Conservation (phyloP, 2,329 filamentous ascomycete species). For the Aspergillus spinulosporus region DNA sequence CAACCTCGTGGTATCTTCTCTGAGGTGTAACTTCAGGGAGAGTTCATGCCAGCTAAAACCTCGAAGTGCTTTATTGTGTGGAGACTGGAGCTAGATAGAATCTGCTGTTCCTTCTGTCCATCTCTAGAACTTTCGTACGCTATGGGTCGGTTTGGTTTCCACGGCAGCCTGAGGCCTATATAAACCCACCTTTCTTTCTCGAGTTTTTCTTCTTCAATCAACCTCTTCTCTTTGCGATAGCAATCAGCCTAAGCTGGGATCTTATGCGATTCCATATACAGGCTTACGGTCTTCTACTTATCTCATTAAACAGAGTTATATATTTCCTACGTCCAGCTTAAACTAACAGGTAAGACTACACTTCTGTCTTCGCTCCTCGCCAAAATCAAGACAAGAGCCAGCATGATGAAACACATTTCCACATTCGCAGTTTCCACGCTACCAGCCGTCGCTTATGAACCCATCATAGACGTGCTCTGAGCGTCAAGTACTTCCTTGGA, state of each 20-base stretch:
- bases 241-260: background rate
- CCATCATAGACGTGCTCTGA: slow-evolving; percentile 37
- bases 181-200: slow-evolving; percentile 25
- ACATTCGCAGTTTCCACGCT: slow-evolving; percentile 47
- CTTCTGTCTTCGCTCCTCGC: background rate
- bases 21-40: too few relatives aligned
- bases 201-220: slow-evolving; percentile 18
- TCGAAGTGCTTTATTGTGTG: too few relatives aligned
- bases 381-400: slow-evolving; percentile 17
- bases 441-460: slow-evolving; percentile 40
- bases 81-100: too few relatives aligned
- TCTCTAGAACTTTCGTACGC: slow-evolving; percentile 33
- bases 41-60: too few relatives aligned
- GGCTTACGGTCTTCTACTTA: background rate
- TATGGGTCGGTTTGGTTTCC: slow-evolving; percentile 27
- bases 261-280: background rate
- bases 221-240: background rate
- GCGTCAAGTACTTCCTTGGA: slow-evolving; percentile 42
- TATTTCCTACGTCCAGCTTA: background rate
- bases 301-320: slow-evolving; percentile 5
- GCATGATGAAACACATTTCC: slow-evolving; percentile 45
- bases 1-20: too few relatives aligned
- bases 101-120: background rate
- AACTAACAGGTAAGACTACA: background rate
- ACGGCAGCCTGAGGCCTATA: slow-evolving; percentile 33